A percentile compares a stretch with the other conserved stretches of the same genome.
Evolutionary conservation across 2,329 filamentous ascomycete species (phyloP).

Genomic region (Calonectria multiphialidica): DNA sequence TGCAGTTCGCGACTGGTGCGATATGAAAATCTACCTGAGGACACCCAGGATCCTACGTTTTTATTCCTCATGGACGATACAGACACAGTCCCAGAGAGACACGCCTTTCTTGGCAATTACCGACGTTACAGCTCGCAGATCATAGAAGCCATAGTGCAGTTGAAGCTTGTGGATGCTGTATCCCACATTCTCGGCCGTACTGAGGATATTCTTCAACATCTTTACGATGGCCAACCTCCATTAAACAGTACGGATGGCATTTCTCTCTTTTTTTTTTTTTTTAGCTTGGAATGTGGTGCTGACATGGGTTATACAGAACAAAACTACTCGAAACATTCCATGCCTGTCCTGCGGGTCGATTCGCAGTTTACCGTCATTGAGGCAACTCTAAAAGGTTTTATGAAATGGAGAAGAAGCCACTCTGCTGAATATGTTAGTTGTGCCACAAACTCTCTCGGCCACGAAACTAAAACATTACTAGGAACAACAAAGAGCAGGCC

Average conservation of each 20-base stretch:
- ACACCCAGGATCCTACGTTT: slow-evolving; percentile 83
- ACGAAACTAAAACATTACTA: slow-evolving; percentile 41
- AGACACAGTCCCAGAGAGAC: slow-evolving; percentile 91
- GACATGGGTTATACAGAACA: slow-evolving; percentile 52
- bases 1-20: slow-evolving; percentile 87
- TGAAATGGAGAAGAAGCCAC: slow-evolving; percentile 74
- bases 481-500: slow-evolving; percentile 64
- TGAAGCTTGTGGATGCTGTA: slow-evolving; percentile 86
- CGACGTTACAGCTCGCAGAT: slow-evolving; percentile 89
- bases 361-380: slow-evolving; percentile 92
- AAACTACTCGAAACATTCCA: slow-evolving; percentile 76
- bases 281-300: background rate
- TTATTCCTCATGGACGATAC: slow-evolving; percentile 92
- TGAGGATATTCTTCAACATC: slow-evolving; percentile 77
- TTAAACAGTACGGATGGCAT: slow-evolving; percentile 77
- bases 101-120: slow-evolving; percentile 97
- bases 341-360: slow-evolving; percentile 83
- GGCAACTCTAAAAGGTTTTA: slow-evolving; percentile 88
- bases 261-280: too few relatives aligned
- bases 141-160: slow-evolving; percentile 87
- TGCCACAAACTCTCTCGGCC: background rate
- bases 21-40: slow-evolving; percentile 88
- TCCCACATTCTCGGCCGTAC: slow-evolving; percentile 87
- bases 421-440: slow-evolving; percentile 46
- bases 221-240: slow-evolving; percentile 78